phyloP scores from a whole-genome alignment of 164 flowering plant species.

The Vitis amurensis region DNA sequence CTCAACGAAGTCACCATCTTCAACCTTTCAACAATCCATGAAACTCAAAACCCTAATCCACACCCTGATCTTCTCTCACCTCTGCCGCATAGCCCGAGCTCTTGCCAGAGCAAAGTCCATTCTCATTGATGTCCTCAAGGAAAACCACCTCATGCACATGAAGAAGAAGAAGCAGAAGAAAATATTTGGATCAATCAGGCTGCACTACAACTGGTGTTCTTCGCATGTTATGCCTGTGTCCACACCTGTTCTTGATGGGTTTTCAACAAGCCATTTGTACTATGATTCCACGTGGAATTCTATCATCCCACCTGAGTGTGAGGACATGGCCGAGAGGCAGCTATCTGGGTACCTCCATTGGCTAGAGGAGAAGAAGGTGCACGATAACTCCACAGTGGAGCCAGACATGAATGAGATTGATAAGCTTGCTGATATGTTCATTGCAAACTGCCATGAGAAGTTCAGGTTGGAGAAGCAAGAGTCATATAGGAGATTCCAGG shows the following conservation, averaged over 20 bases:
- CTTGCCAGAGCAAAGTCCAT: slow-evolving; percentile 58
- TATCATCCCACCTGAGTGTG: slow-evolving; percentile 17
- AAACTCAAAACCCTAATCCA: slow-evolving; percentile 68
- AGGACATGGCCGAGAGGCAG: slow-evolving; percentile 26
- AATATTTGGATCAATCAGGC: slow-evolving; percentile 60
- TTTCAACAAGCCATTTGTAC: slow-evolving; percentile 28
- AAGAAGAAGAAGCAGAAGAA: slow-evolving; percentile 36
- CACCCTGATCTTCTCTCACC: slow-evolving; percentile 55
- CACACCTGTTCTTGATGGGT: slow-evolving; percentile 26
- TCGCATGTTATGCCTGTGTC: slow-evolving; percentile 61
- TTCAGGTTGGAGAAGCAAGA: slow-evolving; percentile 95
- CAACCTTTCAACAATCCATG: slow-evolving; percentile 45
- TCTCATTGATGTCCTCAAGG: slow-evolving; percentile 38
- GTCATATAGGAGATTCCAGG: slow-evolving; percentile 86
- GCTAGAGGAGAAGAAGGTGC: slow-evolving; percentile 64
- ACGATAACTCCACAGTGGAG: slow-evolving; percentile 12
- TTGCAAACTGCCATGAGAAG: slow-evolving; percentile 86
- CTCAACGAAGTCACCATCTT: slow-evolving; percentile 37
- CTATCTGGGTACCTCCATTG: slow-evolving; percentile 68
- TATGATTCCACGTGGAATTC: slow-evolving; percentile 70
- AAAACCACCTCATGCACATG: slow-evolving; percentile 29
- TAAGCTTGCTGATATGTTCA: slow-evolving; percentile 78
- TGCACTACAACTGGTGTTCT: slow-evolving; percentile 85
- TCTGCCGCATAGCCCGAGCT: slow-evolving; percentile 45
- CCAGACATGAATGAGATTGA: slow-evolving; percentile 63